phyloP scores from a whole-genome alignment of 495 filamentous ascomycete species.

The Hypoxylon rickii region DNA sequence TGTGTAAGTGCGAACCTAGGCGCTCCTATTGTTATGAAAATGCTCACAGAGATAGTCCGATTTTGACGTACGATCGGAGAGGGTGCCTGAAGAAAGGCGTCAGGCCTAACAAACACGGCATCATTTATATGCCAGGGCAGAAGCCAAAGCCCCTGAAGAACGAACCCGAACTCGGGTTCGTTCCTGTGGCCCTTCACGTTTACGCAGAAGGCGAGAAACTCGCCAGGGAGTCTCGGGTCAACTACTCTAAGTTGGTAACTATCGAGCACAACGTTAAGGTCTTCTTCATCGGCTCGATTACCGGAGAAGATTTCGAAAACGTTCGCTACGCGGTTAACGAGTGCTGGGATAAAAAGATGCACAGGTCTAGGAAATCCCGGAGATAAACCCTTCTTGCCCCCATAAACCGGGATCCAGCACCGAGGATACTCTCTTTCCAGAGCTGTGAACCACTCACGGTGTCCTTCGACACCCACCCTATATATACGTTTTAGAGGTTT shows the following conservation, averaged over 20 bases:
- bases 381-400: conserved; percentile 30
- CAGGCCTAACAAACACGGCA: conserved; percentile 51
- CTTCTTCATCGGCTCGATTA: conserved; percentile 50
- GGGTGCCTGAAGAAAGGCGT: conserved; percentile 53
- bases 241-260: conserved; percentile 51
- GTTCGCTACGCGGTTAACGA: conserved; percentile 47
- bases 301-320: conserved; percentile 36
- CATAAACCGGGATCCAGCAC: conserved; percentile 23
- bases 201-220: conserved; percentile 47
- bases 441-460: conserved; percentile 16
- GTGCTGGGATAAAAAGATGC: conserved; percentile 52
- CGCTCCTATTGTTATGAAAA: neutral
- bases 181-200: conserved; percentile 42
- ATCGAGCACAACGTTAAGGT: conserved; percentile 56
- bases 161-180: conserved; percentile 50
- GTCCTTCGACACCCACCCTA: conserved; percentile 10
- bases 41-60: conserved; percentile 41
- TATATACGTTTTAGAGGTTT: conserved; percentile 30
- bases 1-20: conserved; percentile 44
- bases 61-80: conserved; percentile 51
- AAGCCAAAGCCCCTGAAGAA: conserved; percentile 38
- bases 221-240: conserved; percentile 50
- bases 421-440: conserved; percentile 27
- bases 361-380: conserved; percentile 38
- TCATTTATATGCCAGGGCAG: conserved; percentile 41